Evolutionary conservation across 2,329 filamentous ascomycete genomes (phyloP).

Genomic region (Trichoderma atroviride): DNA sequence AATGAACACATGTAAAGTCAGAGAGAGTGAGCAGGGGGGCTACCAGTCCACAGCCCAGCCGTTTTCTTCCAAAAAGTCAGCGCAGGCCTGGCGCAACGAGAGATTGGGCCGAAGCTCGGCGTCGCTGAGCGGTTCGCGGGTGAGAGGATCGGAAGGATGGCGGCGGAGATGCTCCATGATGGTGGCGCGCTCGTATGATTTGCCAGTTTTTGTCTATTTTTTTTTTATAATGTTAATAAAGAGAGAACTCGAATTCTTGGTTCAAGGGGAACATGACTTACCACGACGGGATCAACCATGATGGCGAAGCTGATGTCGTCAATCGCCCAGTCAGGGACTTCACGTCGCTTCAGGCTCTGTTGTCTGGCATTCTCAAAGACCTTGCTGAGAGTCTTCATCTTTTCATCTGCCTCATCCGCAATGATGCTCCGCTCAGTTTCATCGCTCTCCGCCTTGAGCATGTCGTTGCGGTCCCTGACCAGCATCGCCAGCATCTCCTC

Average conservation of each 20-base stretch:
- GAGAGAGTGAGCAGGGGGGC: background rate
- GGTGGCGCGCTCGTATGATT: constrained; percentile 84
- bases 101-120: constrained; percentile 80
- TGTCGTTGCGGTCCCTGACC: constrained; percentile 48
- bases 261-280: constrained; percentile 39
- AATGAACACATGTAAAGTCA: too few relatives aligned
- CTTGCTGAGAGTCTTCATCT: constrained; percentile 47
- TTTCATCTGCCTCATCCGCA: constrained; percentile 49
- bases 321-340: constrained; percentile 75
- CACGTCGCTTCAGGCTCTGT: constrained; percentile 50
- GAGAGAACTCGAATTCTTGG: too few relatives aligned
- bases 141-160: constrained; percentile 77
- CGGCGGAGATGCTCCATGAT: constrained; percentile 84
- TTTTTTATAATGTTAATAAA: background rate
- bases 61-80: constrained; percentile 82
- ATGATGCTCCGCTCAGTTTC: constrained; percentile 55
- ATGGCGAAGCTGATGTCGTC: constrained; percentile 76
- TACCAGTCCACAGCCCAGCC: constrained; percentile 94
- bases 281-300: constrained; percentile 70
- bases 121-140: constrained; percentile 69
- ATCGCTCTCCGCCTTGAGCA: constrained; percentile 42
- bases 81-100: constrained; percentile 77
- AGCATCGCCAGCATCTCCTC: constrained; percentile 59
- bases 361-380: constrained; percentile 57
- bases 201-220: constrained; percentile 73